Evolutionary conservation across 208 protist species (phyloP).

Genomic region (Balamuthia mandrillaris): DNA sequence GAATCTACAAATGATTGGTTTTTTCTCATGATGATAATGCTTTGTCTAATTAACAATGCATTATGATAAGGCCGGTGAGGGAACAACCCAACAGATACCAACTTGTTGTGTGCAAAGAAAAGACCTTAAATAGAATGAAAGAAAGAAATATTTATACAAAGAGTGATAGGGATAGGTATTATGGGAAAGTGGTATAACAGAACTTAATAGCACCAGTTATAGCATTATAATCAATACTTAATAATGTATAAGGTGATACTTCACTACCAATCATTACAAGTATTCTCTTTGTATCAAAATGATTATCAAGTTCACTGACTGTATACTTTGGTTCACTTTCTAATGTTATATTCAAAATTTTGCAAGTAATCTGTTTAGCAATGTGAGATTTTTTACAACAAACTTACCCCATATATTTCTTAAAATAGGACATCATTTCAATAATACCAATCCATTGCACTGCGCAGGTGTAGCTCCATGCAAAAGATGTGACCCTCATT

Average conservation of each 20-base stretch:
- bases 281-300: slow-evolving; percentile 80
- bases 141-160: no score
- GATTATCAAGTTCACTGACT: slow-evolving; percentile 72
- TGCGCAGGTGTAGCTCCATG: no score
- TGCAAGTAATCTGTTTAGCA: slow-evolving; percentile 52
- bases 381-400: not conserved
- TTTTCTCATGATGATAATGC: no score
- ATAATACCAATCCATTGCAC: slow-evolving; percentile 92
- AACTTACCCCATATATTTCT: slow-evolving; percentile 56
- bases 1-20: no score
- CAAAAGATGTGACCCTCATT: no score
- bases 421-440: slow-evolving; percentile 84
- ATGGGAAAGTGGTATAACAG: no score
- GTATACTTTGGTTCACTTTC: slow-evolving; percentile 79
- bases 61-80: no score
- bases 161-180: no score
- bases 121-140: no score
- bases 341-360: slow-evolving; percentile 79
- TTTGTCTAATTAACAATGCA: no score
- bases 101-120: no score
- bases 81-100: no score
- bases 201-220: slow-evolving; percentile 78
- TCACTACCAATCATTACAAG: slow-evolving; percentile 93
- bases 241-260: slow-evolving; percentile 88
- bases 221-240: slow-evolving; percentile 84